Conservation (phyloP, 2,329 filamentous ascomycete genomes). For the Colletotrichum noveboracense region DNA sequence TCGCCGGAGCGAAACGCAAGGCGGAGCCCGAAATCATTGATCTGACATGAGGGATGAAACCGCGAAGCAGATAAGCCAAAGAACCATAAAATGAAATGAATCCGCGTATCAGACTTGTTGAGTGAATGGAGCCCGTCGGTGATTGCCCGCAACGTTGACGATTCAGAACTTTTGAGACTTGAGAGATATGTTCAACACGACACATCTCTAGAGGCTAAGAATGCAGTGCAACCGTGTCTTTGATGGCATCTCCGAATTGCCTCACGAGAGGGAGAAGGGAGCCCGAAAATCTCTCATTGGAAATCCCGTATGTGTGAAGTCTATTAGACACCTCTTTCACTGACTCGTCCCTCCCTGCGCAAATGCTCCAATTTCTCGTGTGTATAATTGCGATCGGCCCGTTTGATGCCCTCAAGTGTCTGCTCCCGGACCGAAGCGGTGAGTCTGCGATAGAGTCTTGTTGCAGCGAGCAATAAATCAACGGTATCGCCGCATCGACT, state of each 20-base stretch:
- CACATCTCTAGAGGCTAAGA: not conserved
- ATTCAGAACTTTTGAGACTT: not conserved
- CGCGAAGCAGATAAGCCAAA: not conserved
- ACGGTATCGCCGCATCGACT: not conserved
- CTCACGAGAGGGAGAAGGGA: not conserved
- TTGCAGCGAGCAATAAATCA: not conserved
- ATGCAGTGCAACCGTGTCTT: not conserved
- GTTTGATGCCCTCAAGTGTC: not conserved
- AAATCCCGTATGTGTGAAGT: not conserved
- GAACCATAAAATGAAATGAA: not conserved
- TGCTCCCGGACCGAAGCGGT: not conserved
- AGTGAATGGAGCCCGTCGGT: not conserved
- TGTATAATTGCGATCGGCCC: not conserved
- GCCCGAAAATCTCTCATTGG: not conserved
- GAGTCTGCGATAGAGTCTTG: not conserved
- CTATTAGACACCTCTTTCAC: not conserved
- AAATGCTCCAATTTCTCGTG: not conserved
- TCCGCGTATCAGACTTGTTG: not conserved
- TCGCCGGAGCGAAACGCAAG: not conserved
- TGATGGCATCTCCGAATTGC: not conserved
- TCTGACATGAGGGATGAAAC: not conserved
- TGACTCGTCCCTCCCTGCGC: not conserved
- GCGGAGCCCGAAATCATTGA: constrained; percentile 10
- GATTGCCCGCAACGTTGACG: not conserved
- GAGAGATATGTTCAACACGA: not conserved